phyloP scores from a whole-genome alignment of 75 land plant genomes.

The Pinus tabuliformis region DNA sequence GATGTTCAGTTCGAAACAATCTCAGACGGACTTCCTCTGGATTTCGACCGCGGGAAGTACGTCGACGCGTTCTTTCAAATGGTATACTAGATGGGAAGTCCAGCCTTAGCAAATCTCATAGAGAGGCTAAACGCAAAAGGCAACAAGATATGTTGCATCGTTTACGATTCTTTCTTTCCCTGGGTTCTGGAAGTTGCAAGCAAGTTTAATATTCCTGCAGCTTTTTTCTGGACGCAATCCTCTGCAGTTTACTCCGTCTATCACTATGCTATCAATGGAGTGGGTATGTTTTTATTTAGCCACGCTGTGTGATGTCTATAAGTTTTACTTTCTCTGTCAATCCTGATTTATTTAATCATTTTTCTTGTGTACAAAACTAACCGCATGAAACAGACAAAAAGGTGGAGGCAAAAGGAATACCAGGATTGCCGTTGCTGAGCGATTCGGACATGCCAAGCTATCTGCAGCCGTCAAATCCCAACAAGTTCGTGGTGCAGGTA shows the following conservation, averaged over 20 bases:
- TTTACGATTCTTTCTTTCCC: not conserved
- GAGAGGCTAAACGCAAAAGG: too few species aligned
- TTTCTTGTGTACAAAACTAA: slow-evolving; percentile 3
- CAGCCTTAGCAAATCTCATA: too few species aligned
- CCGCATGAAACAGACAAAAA: not conserved
- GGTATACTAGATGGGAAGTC: too few species aligned
- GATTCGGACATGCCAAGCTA: slow-evolving; percentile 50
- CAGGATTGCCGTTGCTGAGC: slow-evolving; percentile 38
- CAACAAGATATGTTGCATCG: not conserved
- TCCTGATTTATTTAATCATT: slow-evolving; percentile 1
- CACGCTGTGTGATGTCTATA: too few species aligned
- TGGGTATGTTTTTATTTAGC: too few species aligned
- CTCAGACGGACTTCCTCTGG: too few species aligned
- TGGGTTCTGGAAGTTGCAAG: not conserved
- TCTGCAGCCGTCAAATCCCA: slow-evolving; percentile 34
- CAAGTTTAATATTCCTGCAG: not conserved
- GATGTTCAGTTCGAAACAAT: too few species aligned
- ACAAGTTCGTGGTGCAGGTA: slow-evolving; percentile 10
- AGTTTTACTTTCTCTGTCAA: slow-evolving; percentile 18
- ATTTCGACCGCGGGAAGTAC: too few species aligned
- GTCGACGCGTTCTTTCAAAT: too few species aligned
- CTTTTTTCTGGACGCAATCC: not conserved
- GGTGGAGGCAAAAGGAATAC: slow-evolving; percentile 23
- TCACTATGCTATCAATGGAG: not conserved
- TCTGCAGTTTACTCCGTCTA: not conserved